A percentile compares a stretch with the other conserved stretches of the same genome.
Evolutionary conservation across 345 rosid species (phyloP).

Genomic region (Eucalyptus coolabah): DNA sequence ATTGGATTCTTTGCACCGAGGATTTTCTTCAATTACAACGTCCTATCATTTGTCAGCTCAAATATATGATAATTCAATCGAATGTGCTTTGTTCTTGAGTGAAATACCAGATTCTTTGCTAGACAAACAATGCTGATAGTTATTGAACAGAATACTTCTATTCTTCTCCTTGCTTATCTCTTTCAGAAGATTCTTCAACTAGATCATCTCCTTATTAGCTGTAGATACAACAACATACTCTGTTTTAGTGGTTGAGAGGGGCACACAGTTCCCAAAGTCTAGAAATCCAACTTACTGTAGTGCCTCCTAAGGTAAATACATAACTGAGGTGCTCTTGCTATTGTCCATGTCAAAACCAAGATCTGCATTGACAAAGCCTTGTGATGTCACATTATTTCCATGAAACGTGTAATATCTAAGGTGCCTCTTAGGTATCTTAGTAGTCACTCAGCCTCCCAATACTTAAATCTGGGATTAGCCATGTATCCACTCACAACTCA

Average conservation of each 20-base stretch:
- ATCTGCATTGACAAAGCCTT: neutral
- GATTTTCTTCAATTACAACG: neutral
- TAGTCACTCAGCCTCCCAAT: neutral
- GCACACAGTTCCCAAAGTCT: neutral
- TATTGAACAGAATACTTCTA: neutral
- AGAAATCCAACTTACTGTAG: neutral
- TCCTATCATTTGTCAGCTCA: neutral
- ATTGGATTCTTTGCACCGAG: neutral
- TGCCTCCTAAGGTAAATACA: neutral
- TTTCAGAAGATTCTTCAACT: neutral
- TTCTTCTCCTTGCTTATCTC: neutral
- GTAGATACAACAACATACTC: neutral
- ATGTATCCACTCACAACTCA: neutral
- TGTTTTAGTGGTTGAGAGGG: neutral
- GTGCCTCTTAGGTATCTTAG: neutral
- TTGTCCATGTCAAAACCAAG: neutral
- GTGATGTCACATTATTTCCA: neutral
- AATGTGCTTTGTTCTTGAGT: neutral
- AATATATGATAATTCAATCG: neutral
- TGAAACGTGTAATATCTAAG: neutral
- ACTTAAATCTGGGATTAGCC: neutral
- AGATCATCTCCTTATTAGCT: neutral
- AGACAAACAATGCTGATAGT: neutral
- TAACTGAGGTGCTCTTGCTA: neutral
- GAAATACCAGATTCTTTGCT: neutral